Percentiles rank a stretch among this genome's conserved stretches.
Conservation (phyloP, 2,329 filamentous ascomycete genomes). For the Mycosphaerella sp. region DNA sequence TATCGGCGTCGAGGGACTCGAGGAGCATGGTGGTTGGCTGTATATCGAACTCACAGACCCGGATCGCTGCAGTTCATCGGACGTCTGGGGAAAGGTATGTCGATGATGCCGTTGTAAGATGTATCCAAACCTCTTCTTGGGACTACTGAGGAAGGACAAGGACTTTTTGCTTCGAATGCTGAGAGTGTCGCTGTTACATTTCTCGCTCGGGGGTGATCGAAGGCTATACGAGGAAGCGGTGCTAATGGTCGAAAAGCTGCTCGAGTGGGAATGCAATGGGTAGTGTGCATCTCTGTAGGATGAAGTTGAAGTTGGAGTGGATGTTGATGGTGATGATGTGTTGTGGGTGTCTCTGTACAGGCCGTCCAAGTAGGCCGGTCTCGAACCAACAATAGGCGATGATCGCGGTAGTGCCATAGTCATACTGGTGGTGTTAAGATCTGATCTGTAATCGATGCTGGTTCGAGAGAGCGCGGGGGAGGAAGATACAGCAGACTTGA, state of each 20-base stretch:
- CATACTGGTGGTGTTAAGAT: slow-evolving; percentile 17
- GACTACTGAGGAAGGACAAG: slow-evolving; percentile 18
- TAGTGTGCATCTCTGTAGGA: slow-evolving; percentile 10
- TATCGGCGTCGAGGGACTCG: slow-evolving; percentile 1
- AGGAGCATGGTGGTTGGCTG: slow-evolving; percentile 4
- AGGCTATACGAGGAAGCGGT: slow-evolving; percentile 21
- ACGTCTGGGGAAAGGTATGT: slow-evolving; percentile 24
- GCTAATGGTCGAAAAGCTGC: slow-evolving; percentile 25
- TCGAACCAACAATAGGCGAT: slow-evolving; percentile 19
- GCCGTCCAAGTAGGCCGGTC: slow-evolving; percentile 30
- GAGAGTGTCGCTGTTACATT: slow-evolving; percentile 18
- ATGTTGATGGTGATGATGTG: background rate
- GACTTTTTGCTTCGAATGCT: slow-evolving; percentile 24
- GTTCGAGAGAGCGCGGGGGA: background rate
- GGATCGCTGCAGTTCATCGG: slow-evolving; percentile 10
- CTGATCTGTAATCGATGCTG: background rate
- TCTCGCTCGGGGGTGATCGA: slow-evolving; percentile 25
- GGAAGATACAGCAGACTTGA: slow-evolving; percentile 2
- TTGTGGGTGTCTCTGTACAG: slow-evolving; percentile 23
- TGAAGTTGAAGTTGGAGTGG: too few relatives aligned
- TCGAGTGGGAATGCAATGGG: slow-evolving; percentile 26
- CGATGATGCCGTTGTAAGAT: slow-evolving; percentile 18
- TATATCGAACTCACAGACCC: slow-evolving; percentile 3
- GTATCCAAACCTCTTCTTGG: slow-evolving; percentile 20
- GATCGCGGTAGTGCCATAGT: slow-evolving; percentile 23